These are phyloP conservation scores for Staphylotrichum tortipilum DNA, from an alignment of 495 filamentous ascomycete genomes.

Conservation along the genomic window DNA sequence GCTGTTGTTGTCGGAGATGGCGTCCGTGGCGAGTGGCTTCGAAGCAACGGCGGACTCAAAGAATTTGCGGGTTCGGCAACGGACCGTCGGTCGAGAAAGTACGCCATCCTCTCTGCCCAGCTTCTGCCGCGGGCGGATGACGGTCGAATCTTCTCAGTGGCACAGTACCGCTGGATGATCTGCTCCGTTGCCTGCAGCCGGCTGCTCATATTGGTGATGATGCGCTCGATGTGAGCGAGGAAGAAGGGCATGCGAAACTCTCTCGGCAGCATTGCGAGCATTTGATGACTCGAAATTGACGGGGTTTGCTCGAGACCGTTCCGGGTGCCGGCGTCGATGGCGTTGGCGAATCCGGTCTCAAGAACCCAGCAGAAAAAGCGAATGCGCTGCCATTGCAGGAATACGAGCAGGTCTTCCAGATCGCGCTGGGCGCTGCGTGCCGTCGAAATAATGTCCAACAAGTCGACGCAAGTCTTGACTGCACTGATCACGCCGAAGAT, in stretches of 20 bases:
- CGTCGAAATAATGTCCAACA: slow-evolving; percentile 6
- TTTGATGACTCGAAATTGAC: no score
- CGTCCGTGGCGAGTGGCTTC: not conserved
- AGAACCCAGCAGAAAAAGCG: not conserved
- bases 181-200: not conserved
- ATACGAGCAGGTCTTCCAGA: not conserved
- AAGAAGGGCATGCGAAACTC: not conserved
- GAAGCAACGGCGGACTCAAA: not conserved
- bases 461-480: slow-evolving; percentile 20
- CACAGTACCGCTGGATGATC: not conserved
- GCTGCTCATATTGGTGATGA: not conserved
- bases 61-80: not conserved
- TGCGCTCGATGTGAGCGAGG: not conserved
- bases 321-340: not conserved
- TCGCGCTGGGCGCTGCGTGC: not conserved
- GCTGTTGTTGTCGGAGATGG: not conserved
- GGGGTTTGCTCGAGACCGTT: no score
- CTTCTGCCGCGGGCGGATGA: not conserved
- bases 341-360: not conserved
- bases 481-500: slow-evolving; percentile 1
- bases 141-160: not conserved
- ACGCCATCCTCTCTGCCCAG: not conserved
- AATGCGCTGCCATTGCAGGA: not conserved
- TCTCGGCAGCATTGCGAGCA: no score
- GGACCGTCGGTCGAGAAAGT: not conserved